Percentiles rank a stretch among this genome's conserved stretches.
Conservation (phyloP, 2,329 filamentous ascomycete genomes). For the Hypoxylon sp. region DNA sequence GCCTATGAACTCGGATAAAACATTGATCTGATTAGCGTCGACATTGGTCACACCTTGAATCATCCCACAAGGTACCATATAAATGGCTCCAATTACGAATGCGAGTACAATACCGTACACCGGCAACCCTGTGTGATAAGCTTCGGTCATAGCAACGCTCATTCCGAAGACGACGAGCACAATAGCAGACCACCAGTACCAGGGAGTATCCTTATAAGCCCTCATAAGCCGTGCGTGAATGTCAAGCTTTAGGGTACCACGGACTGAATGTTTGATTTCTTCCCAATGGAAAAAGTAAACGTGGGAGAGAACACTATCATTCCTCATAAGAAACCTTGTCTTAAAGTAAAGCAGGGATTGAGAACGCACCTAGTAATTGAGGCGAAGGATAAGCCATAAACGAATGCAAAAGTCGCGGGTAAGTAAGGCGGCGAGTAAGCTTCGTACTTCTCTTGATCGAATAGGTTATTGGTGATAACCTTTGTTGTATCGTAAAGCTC, state of each 20-base stretch:
- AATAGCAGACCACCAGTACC: conserved; percentile 62
- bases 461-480: conserved; percentile 62
- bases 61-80: conserved; percentile 63
- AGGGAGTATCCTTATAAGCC: conserved; percentile 58
- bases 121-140: conserved; percentile 61
- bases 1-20: conserved; percentile 64
- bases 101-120: conserved; percentile 62
- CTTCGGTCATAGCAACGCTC: conserved; percentile 49
- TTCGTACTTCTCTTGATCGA: conserved; percentile 65
- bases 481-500: conserved; percentile 63
- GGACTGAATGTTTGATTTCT: conserved; percentile 51
- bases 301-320: conserved; percentile 51
- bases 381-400: conserved; percentile 52
- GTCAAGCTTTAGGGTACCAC: conserved; percentile 55
- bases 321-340: conserved; percentile 12
- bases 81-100: conserved; percentile 61
- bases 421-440: conserved; percentile 62
- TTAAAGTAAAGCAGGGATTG: neutral
- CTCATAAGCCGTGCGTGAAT: conserved; percentile 61
- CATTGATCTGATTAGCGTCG: conserved; percentile 63
- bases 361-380: conserved; percentile 50
- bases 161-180: conserved; percentile 52
- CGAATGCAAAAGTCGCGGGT: conserved; percentile 49
- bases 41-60: conserved; percentile 65
- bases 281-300: conserved; percentile 68